Base-by-base conservation (phyloP, 306 rosid genomes). In the Fagus crenata region DNA sequence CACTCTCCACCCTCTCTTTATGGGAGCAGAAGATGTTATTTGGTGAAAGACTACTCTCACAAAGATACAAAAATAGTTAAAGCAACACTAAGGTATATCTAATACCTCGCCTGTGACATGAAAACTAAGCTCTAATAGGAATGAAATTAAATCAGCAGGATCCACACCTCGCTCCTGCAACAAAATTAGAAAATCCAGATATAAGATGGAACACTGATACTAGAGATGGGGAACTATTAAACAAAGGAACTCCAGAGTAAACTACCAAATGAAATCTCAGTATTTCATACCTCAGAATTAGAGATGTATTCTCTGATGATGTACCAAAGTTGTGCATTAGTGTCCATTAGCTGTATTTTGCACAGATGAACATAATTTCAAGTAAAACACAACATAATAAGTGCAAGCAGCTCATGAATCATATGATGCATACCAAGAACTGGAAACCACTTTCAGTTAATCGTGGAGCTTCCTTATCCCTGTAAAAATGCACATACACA, bases 311-410 rank as follows among this genome's bases (percentile, higher is more conserved):
- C 99, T 84, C 97, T 90, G 83, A 95, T 92, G 87, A 92, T 90
- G 82, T 92, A 92, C 99, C 99, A 92, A 72, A 95, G 96, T 74
- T 95, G 99, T 49, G 97, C 99, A 80, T 89, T 95, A 84, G 93
- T 95, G 84, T 95, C 97, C 97, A 92, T 92, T 83, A 95, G 85
- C 99, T 95, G 91, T 51, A 49, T 83, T 81, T 77, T 74, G 82
- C 82, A 81, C 49, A 78, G 59, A 81, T 81, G 85, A 72, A 75
- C 39, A 78, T 61, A 55, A 75, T 64, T 74, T 78, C 76, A 73
- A 73, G 75, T 75, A 81, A 82, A 78, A 75, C 59, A 78, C 56
- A 83, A 67, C 42, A 43, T 73, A 81, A 77, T 72, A 71, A 86
- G 58, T 80, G 81, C 43, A 81, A 74, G 69, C 64, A 39, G 70